Conservation (phyloP, 2,329 filamentous ascomycete genomes). For the Monosporascus sp. region DNA sequence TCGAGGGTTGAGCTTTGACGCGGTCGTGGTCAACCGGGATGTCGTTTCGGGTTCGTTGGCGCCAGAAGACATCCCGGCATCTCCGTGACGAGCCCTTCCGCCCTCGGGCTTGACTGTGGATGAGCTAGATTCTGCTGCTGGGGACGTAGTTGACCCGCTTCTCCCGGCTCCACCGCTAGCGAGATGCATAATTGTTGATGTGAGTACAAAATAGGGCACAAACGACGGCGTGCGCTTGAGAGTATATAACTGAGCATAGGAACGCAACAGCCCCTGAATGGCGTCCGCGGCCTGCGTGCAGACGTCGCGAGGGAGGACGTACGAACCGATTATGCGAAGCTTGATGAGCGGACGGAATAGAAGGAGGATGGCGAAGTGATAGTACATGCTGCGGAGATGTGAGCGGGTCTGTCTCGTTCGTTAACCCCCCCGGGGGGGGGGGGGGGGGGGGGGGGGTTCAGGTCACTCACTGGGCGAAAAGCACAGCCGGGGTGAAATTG, state of each 20-base stretch:
- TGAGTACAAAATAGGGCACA: constrained; percentile 57
- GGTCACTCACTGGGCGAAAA: constrained; percentile 64
- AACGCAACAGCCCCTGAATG: constrained; percentile 49
- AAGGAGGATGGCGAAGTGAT: constrained; percentile 65
- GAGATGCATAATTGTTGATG: constrained; percentile 55
- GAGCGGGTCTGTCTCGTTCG: background rate
- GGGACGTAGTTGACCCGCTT: constrained; percentile 13
- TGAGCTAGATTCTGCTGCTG: constrained; percentile 14
- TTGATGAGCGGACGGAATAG: constrained; percentile 70
- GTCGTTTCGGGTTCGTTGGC: constrained; percentile 4
- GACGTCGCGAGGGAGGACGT: constrained; percentile 58
- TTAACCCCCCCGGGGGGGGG: no score
- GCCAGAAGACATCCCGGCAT: constrained; percentile 5
- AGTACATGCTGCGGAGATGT: constrained; percentile 53
- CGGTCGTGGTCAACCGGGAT: constrained; percentile 13
- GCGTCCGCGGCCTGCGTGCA: constrained; percentile 58
- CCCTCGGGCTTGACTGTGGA: constrained; percentile 15
- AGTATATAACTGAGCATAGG: constrained; percentile 54
- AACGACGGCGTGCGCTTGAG: constrained; percentile 54
- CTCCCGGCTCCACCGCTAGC: constrained; percentile 40
- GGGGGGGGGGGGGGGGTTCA: no score
- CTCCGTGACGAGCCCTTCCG: constrained; percentile 5
- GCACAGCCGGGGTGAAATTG: constrained; percentile 66
- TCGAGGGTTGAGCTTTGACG: constrained; percentile 30
- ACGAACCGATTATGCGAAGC: constrained; percentile 55